Evolutionary conservation across 495 filamentous ascomycete species (phyloP), one percentile per base, ranked within the genome.

Genomic region (Aspergillus olivimuriae): DNA sequence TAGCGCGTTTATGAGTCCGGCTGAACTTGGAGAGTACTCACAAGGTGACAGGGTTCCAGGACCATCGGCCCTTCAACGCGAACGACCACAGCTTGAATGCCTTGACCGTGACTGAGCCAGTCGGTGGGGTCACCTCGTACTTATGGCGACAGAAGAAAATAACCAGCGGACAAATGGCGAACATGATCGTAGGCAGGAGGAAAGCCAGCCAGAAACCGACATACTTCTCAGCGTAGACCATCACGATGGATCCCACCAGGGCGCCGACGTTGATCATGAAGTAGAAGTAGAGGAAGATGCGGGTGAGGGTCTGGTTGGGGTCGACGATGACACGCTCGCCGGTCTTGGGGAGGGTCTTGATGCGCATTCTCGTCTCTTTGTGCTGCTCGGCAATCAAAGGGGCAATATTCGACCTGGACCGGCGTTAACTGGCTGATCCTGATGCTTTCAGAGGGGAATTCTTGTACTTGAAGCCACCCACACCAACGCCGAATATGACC

Each of bases 151-250:
- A 80, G 50, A 68, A 61, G 41, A 69, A 72, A 55, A 89, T 62
- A 21, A 87, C 71, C 2, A 76, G 9, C 1, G 81, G 82, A 50
- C 77, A 81, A 47, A 80, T 48, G 38, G 69, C 59, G 53, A 87
- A 73, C 56, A 77, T 57, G 20, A 69, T 51, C 9, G 80, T 83
- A 4, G 82, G 82, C 12, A 86, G 67, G 4, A 75, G 63, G 53
- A 62, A 87, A 1, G 82, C 69, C n/a, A 87, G 74, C 73, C 77
- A 89, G 66, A 86, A 89, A 22, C 84, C 84, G 41, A 87, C 81
- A 43, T 84, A 85, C 49, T 83, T 79, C 63, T 86, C 83, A 5
- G 77, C 76, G 53, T 84, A 85, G 20, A 78, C 76, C 78, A 83
- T 77, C 23, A 52, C 56, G 17, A 77, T 58, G 33, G 66, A 61